These are phyloP conservation scores for Coemansia pectinata DNA, from an alignment of 192 early-diverging fungal species.

Conservation along the genomic window DNA sequence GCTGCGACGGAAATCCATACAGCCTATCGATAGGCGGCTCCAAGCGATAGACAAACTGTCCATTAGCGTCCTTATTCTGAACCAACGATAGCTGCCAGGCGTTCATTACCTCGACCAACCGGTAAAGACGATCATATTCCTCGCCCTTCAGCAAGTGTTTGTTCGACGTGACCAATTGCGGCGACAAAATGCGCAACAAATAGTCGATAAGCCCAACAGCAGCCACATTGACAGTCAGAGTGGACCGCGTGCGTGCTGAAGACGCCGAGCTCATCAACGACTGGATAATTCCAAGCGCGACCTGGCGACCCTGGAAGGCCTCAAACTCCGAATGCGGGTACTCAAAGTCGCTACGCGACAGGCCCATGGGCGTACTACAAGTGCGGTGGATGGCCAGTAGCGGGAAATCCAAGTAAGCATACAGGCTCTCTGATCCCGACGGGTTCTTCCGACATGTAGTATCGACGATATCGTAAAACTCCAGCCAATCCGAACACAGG, in stretches of 20 bases:
- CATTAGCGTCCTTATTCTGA: conserved; percentile 31
- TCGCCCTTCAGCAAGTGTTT: conserved; percentile 41
- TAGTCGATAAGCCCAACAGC: conserved; percentile 63
- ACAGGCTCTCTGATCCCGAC: conserved; percentile 55
- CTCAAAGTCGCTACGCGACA: conserved; percentile 59
- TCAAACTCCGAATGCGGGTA: conserved; percentile 82
- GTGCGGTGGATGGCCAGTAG: conserved; percentile 76
- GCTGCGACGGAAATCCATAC: conserved; percentile 17
- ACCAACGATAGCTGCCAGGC: conserved; percentile 32
- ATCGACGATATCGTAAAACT: conserved; percentile 79
- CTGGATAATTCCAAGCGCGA: conserved; percentile 57
- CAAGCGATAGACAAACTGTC: conserved; percentile 50
- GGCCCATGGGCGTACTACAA: conserved; percentile 67
- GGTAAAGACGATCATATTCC: conserved; percentile 17
- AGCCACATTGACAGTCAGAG: conserved; percentile 52
- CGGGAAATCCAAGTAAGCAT: conserved; percentile 69
- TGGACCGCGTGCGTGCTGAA: conserved; percentile 51
- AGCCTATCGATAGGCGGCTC: conserved; percentile 74
- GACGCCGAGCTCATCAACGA: conserved; percentile 55
- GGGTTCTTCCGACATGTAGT: conserved; percentile 16
- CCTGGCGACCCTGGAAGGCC: conserved; percentile 55
- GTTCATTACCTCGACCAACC: conserved; percentile 41
- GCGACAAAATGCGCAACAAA: conserved; percentile 77
- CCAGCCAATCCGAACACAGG: conserved; percentile 70
- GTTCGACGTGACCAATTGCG: conserved; percentile 69